These are phyloP conservation scores for Acacia melanoxylon DNA, from an alignment of 306 rosid genomes.

Conservation along the genomic window DNA sequence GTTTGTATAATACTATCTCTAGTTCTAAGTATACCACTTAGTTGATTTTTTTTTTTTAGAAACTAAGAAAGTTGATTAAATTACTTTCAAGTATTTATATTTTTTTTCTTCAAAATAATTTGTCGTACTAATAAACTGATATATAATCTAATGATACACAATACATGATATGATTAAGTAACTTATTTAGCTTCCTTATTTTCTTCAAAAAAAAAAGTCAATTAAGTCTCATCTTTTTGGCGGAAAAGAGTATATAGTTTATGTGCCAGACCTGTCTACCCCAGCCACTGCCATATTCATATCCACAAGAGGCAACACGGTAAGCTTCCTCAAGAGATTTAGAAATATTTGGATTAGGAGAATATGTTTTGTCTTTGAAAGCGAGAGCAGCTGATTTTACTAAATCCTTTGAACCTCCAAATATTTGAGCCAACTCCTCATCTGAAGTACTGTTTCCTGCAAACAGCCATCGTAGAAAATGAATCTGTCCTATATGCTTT, in stretches of 20 bases:
- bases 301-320: constrained; percentile 47
- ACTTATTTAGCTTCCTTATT: too few relatives aligned
- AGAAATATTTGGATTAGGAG: neutral
- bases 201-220: too few relatives aligned
- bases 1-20: neutral
- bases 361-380: constrained; percentile 36
- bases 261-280: constrained; percentile 49
- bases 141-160: too few relatives aligned
- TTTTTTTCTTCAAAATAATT: too few relatives aligned
- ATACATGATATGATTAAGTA: too few relatives aligned
- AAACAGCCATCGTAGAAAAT: neutral
- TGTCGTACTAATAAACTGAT: too few relatives aligned
- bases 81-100: too few relatives aligned
- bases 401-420: constrained; percentile 61
- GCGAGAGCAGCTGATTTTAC: constrained; percentile 41
- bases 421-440: constrained; percentile 32
- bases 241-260: neutral
- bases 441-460: constrained; percentile 31
- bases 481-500: neutral
- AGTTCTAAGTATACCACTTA: too few relatives aligned
- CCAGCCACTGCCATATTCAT: constrained; percentile 64
- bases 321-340: constrained; percentile 37
- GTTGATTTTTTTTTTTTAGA: too few relatives aligned
- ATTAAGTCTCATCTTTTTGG: too few relatives aligned
- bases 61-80: too few relatives aligned